Percentiles rank a stretch among this genome's conserved stretches.
phyloP scores from a whole-genome alignment of 208 protist genomes.

The Leishmania mexicana region DNA sequence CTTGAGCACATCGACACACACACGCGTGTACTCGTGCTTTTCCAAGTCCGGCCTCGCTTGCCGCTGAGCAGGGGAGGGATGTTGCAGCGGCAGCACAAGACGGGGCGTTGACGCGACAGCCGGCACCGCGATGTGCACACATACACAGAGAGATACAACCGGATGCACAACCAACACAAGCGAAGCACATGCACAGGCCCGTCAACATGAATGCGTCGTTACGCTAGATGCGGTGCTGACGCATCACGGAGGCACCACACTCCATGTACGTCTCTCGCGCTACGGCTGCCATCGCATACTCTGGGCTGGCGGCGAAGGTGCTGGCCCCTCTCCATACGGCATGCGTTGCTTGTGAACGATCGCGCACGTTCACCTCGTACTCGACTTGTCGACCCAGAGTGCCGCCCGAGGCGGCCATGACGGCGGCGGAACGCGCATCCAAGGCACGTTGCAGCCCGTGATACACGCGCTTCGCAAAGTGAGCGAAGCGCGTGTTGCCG shows the following conservation, averaged over 20 bases:
- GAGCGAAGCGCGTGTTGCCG: conserved; percentile 97
- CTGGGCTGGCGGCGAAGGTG: conserved; percentile 89
- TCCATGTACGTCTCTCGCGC: conserved; percentile 98
- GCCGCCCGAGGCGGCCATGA: conserved; percentile 27
- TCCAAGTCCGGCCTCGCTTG: neutral
- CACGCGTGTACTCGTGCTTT: neutral
- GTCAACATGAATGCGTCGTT: neutral
- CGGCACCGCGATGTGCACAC: neutral
- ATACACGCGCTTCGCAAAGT: conserved; percentile 82
- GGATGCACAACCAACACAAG: neutral
- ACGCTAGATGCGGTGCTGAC: neutral
- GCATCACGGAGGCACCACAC: conserved; percentile 94
- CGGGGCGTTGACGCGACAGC: neutral
- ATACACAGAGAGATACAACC: neutral
- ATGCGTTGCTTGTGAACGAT: conserved; percentile 87
- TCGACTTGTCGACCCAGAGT: conserved; percentile 21
- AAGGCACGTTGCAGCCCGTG: conserved; percentile 31
- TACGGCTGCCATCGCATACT: conserved; percentile 93
- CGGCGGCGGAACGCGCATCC: conserved; percentile 27
- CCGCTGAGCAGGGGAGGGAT: neutral
- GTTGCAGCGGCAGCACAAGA: neutral
- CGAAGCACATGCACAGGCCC: neutral
- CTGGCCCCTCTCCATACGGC: conserved; percentile 97
- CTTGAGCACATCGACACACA: neutral
- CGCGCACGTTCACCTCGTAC: conserved; percentile 97